A percentile compares a stretch with the other conserved stretches of the same genome.
These are phyloP conservation scores for Sporothrix pseudoabietina DNA, from an alignment of 2,329 filamentous ascomycete genomes.

Conservation along the genomic window DNA sequence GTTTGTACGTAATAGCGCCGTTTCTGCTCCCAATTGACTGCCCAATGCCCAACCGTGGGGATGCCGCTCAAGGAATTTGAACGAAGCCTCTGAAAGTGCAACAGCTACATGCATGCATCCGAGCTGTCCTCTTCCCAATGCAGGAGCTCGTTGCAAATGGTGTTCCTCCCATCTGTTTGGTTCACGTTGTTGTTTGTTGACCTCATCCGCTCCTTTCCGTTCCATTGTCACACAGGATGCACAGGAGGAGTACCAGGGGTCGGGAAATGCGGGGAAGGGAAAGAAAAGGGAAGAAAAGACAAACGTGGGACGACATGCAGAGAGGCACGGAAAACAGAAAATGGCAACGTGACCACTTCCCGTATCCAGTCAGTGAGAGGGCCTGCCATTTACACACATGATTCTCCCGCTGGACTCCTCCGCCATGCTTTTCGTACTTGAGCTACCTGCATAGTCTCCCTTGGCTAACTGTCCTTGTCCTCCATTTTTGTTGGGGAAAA, in stretches of 20 bases:
- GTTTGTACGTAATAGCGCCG: constrained; percentile 30
- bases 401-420: neutral
- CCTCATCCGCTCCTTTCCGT: neutral
- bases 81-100: neutral
- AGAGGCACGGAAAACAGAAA: neutral
- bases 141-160: too few relatives aligned
- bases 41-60: too few relatives aligned
- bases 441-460: neutral
- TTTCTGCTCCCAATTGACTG: neutral
- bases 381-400: neutral
- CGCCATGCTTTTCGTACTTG: neutral
- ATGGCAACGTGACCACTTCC: constrained; percentile 18
- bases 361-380: neutral
- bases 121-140: neutral
- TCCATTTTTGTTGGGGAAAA: neutral
- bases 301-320: neutral
- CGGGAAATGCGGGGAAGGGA: neutral
- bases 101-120: neutral
- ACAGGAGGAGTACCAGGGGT: neutral
- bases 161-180: neutral
- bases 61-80: too few relatives aligned
- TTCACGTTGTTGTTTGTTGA: neutral
- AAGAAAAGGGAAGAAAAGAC: neutral
- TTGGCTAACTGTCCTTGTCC: neutral
- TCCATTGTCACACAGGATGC: neutral